Evolutionary conservation across 1,284 basidiomycete genomes (phyloP), one percentile per base, ranked within the genome.

Genomic region (Naganishia albida): DNA sequence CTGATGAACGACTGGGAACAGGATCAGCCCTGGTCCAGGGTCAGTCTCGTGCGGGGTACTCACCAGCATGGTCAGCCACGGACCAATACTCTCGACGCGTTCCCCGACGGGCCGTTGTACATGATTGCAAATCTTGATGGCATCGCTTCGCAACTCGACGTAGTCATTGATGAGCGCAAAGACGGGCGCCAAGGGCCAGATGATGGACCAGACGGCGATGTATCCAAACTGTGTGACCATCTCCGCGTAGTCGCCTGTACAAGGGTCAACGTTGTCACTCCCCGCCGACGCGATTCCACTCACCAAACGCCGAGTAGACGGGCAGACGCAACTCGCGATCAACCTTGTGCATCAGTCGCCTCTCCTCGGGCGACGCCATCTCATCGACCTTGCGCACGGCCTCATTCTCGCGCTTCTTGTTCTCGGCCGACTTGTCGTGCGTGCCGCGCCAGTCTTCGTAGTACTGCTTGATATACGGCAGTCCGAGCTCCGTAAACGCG

Each of bases 161-260:
- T 93, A 86, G 78, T 96, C 95, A 81, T 96, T 78, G 64, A 76
- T 65, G 30, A 77, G 66, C 3, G 72, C 70, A 48, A 74, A 71
- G 42, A 72, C 82, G n/a, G 90, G 87, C 4, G 92, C 90, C 18
- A 99, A 82, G 0, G 94, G 93, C 95, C 94, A 99, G 65, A 95
- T 91, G 34, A 91, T 88, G 46, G 88, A 90, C 91, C 94, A 98
- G 34, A 97, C 81, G 2, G 86, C 86, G 30, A 97, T 86, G 76
- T 93, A 94, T 1, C 95, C 95, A 74, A 96, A 95, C 78, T 81
- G 84, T 3, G 90, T 91, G 28, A 92, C 90, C 93, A 98, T 96
- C 81, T 98, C 94, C 72, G 87, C 87, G 77, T 94, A 97, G 80
- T 96, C 93, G 66, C 78, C 81, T 81, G 69, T 6, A 13, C 7